Conservation (phyloP, 108 stramenopile species). For the Cyclotella choctawhatcheeana region DNA sequence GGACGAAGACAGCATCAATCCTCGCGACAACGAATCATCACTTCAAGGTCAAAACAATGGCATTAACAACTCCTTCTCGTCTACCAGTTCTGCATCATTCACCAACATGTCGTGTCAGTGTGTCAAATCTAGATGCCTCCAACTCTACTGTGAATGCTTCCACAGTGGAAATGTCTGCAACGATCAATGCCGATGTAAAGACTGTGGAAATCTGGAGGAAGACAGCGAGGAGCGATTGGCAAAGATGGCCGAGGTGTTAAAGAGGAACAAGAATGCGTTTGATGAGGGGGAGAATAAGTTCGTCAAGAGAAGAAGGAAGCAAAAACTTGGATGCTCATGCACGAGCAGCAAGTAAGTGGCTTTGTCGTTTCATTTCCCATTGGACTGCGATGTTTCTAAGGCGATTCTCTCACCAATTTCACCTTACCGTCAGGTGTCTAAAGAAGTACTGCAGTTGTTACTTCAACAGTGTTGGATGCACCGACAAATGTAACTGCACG, state of each 20-base stretch:
- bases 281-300: constrained; percentile 5
- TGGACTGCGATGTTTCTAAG: neutral
- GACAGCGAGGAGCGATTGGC: neutral
- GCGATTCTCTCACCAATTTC: no score
- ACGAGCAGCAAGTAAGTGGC: constrained; percentile 3
- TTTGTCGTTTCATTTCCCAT: no score
- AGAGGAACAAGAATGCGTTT: constrained; percentile 12
- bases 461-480: neutral
- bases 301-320: neutral
- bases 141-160: constrained; percentile 12
- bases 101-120: neutral
- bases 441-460: constrained; percentile 11
- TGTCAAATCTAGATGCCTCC: neutral
- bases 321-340: neutral
- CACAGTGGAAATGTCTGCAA: neutral
- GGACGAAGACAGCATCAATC: no score
- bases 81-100: neutral
- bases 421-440: neutral
- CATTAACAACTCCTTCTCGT: constrained; percentile 8
- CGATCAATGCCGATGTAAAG: constrained; percentile 1
- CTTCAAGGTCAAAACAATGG: neutral
- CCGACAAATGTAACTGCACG: constrained; percentile 10
- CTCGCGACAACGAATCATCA: neutral
- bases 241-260: constrained; percentile 1
- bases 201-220: neutral